Evolutionary conservation across 2,329 filamentous ascomycete species (phyloP).

Genomic region (Tolypocladium guangdongense): DNA sequence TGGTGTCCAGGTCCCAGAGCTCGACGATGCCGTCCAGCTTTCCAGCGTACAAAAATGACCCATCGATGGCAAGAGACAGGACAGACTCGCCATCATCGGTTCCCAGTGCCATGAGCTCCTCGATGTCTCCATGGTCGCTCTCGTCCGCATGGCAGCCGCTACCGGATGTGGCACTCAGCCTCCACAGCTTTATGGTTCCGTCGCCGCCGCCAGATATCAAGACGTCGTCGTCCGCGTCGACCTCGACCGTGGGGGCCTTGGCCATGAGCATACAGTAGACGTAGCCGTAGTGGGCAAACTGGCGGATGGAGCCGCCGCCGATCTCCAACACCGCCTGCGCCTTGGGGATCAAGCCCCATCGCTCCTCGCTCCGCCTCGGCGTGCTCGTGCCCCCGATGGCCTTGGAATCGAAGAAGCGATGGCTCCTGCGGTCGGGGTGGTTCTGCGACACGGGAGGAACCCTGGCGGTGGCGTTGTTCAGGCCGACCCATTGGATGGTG

Average conservation of each 20-base stretch:
- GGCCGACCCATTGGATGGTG: constrained; percentile 82
- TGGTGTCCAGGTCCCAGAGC: constrained; percentile 93
- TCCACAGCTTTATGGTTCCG: constrained; percentile 92
- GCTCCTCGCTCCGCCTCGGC: constrained; percentile 55
- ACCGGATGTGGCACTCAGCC: constrained; percentile 30
- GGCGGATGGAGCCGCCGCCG: constrained; percentile 64
- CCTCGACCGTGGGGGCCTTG: constrained; percentile 53
- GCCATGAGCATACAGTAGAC: constrained; percentile 93
- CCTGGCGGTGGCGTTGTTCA: constrained; percentile 51
- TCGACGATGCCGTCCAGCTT: constrained; percentile 82
- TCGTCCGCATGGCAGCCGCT: constrained; percentile 21
- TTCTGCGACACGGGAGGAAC: constrained; percentile 52
- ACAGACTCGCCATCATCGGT: constrained; percentile 52
- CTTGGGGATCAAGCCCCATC: constrained; percentile 42
- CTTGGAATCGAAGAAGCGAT: constrained; percentile 86
- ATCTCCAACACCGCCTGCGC: constrained; percentile 61
- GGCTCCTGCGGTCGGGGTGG: constrained; percentile 66
- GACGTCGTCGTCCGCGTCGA: constrained; percentile 66
- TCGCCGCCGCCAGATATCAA: constrained; percentile 88
- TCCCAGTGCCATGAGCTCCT: constrained; percentile 57
- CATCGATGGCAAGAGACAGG: constrained; percentile 75
- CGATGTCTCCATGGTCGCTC: constrained; percentile 46
- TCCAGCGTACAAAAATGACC: constrained; percentile 85
- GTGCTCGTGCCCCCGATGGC: constrained; percentile 75
- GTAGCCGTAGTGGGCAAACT: constrained; percentile 92